These are phyloP conservation scores for Thermothielavioides terrestris DNA, from an alignment of 495 filamentous ascomycete genomes.

Conservation along the genomic window DNA sequence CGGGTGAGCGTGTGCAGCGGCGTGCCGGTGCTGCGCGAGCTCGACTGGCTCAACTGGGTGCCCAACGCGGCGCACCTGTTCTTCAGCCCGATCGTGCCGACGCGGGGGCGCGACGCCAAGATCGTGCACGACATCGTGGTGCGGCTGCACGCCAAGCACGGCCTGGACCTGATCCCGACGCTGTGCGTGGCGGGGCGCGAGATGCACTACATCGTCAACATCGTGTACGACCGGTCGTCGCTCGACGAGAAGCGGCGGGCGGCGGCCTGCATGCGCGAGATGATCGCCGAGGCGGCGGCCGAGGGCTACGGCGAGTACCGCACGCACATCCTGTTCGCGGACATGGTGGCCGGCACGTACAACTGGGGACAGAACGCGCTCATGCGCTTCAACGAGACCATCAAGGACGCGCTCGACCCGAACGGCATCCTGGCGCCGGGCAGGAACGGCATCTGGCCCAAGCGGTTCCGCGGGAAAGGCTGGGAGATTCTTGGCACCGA, in stretches of 20 bases:
- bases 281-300: background rate
- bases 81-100: too few species aligned
- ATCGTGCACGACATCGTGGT: too few species aligned
- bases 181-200: too few species aligned
- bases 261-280: background rate
- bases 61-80: too few species aligned
- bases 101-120: too few species aligned
- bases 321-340: conserved; percentile 44
- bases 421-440: conserved; percentile 49
- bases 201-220: conserved; percentile 11
- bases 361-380: conserved; percentile 42
- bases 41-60: too few species aligned
- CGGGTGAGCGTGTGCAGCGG: too few species aligned
- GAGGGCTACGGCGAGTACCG: conserved; percentile 48
- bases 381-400: conserved; percentile 43
- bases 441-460: conserved; percentile 43
- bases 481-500: background rate
- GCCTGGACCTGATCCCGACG: too few species aligned
- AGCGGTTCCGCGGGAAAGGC: background rate
- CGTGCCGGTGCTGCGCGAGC: too few species aligned
- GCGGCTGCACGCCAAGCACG: too few species aligned
- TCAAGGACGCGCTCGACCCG: conserved; percentile 49
- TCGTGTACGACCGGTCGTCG: background rate
- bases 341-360: conserved; percentile 49
- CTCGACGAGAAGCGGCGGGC: background rate